Percentiles rank a stretch among this genome's conserved stretches.
These are phyloP conservation scores for Macrotyloma uniflorum DNA, from an alignment of 306 rosid species.

Conservation along the genomic window DNA sequence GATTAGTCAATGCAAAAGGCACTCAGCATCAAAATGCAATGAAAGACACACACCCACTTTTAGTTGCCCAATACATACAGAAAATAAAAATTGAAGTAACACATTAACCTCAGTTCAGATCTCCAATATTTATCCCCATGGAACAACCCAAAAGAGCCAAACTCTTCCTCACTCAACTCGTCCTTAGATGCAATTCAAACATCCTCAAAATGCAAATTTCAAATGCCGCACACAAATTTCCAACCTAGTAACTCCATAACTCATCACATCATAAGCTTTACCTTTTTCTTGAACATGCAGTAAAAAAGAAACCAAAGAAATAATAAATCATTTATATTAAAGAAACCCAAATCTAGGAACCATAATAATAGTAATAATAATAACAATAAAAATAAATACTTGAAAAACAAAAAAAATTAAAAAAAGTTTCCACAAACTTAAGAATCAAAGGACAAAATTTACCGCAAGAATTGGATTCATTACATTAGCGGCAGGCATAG, in stretches of 20 bases:
- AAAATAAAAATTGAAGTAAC: no score
- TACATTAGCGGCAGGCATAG: not conserved
- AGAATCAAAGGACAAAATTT: not conserved
- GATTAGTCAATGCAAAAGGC: no score
- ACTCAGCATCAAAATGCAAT: no score
- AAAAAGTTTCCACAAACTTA: not conserved
- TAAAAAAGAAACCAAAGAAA: not conserved
- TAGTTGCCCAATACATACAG: no score
- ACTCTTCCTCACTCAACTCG: conserved; percentile 31
- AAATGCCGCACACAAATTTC: not conserved
- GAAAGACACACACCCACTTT: no score
- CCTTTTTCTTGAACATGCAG: not conserved
- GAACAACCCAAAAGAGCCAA: conserved; percentile 55
- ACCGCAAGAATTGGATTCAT: not conserved
- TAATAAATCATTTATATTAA: not conserved
- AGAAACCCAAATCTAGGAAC: not conserved
- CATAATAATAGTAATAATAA: not conserved
- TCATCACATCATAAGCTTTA: not conserved
- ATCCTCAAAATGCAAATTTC: not conserved
- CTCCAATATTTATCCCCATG: conserved; percentile 56
- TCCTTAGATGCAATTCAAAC: conserved; percentile 36
- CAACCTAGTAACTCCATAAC: not conserved
- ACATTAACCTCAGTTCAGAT: conserved; percentile 65
- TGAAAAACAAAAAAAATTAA: not conserved
- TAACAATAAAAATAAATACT: not conserved